A percentile compares a stretch with the other conserved stretches of the same genome.
Evolutionary conservation across 331 rosid genomes (phyloP).

Genomic region (Spiraea crenata): DNA sequence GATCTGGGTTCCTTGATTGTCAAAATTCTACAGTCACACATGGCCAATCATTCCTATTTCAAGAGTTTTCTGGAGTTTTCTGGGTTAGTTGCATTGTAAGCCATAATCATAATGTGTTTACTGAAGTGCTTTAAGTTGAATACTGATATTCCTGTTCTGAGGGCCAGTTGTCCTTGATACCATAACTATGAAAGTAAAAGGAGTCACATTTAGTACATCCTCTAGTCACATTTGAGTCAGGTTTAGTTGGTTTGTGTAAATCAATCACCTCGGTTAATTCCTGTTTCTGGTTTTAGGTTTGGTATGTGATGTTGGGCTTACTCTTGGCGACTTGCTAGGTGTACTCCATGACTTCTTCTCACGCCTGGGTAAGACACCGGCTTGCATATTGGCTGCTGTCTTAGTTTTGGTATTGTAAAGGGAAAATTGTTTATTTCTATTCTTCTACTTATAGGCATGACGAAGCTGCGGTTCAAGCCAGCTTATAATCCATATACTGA

Average conservation of each 20-base stretch:
- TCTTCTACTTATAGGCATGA: slow-evolving; percentile 59
- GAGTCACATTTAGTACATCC: no score
- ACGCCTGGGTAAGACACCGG: slow-evolving; percentile 59
- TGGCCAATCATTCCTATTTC: background rate
- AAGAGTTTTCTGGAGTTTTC: background rate
- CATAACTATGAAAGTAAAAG: no score
- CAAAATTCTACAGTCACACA: background rate
- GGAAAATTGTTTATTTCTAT: background rate
- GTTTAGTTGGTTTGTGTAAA: background rate
- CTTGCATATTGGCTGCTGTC: background rate
- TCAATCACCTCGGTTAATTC: slow-evolving; percentile 14
- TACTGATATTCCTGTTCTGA: no score
- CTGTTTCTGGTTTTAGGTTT: slow-evolving; percentile 51
- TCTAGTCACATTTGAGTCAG: no score
- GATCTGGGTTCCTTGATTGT: slow-evolving; percentile 5
- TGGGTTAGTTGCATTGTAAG: background rate
- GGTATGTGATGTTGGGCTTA: slow-evolving; percentile 86
- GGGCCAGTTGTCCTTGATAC: no score
- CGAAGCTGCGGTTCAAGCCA: slow-evolving; percentile 81
- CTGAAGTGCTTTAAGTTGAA: no score
- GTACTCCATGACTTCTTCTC: slow-evolving; percentile 86
- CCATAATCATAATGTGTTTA: no score
- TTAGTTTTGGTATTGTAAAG: background rate
- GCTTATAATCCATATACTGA: slow-evolving; percentile 96
- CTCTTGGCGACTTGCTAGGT: slow-evolving; percentile 84